Evolutionary conservation across 768 basidiomycete genomes (phyloP), one percentile per base, ranked within the genome.

Genomic region (Chalciporus pseudorubinellus): DNA sequence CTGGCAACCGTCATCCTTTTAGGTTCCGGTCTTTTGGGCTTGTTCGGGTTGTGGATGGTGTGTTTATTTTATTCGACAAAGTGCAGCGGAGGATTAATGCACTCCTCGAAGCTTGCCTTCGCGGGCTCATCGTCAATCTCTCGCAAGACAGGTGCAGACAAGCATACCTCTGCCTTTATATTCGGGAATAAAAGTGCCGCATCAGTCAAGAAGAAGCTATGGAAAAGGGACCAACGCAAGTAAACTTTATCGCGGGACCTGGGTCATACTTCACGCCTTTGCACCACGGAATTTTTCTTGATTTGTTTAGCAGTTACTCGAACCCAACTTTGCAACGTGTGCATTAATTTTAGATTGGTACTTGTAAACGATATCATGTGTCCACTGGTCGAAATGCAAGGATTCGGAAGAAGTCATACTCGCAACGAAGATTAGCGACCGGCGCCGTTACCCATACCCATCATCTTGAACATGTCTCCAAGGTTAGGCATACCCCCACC

Each of bases 401-500:
- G 6, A 40, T 16, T 55, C 48, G 44, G 46, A 6, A n/a, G n/a
- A n/a, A n/a, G n/a, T n/a, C 46, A 48, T 33, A 48, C 24, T 46
- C 26, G 9, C 56, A 28, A 48, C 48, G 36, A 20, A 48, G 31
- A 34, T 57, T 56, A 70, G 57, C 67, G 68, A 54, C 69, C 68
- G 44, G 67, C 59, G 59, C 63, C 59, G 50, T 80, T 78, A 50
- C 85, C 85, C 85, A 87, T 87, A 8, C 87, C 86, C 88, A 90
- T 89, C 88, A 90, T 87, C 73, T 89, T 89, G 66, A 89, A 75
- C 85, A 91, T 86, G 57, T 91, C 88, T 19, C 72, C 77, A 77
- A 90, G 82, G 46, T 82, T 81, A 44, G 81, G 78, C 79, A 84
- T 81, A 3, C 83, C 82, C n/a, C 85, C 84, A 19, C 79, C 81